These are phyloP conservation scores for Cucumis melo DNA, from an alignment of 306 rosid species.

Conservation along the genomic window DNA sequence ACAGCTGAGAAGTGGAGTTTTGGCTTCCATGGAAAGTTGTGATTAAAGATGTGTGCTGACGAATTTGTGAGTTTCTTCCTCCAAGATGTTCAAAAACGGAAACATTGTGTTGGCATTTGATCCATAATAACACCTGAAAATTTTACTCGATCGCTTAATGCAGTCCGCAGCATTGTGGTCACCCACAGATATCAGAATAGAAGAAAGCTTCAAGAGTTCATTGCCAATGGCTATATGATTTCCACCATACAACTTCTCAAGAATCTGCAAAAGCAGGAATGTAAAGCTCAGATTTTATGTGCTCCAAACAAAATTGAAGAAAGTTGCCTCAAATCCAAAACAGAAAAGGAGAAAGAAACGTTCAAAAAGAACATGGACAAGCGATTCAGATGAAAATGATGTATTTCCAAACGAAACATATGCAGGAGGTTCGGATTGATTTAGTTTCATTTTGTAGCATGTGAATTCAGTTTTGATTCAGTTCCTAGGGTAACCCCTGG, in stretches of 20 bases:
- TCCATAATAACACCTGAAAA: conserved; percentile 60
- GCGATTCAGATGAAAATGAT: neutral
- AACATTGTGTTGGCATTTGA: conserved; percentile 40
- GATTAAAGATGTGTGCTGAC: neutral
- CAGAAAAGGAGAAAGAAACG: neutral
- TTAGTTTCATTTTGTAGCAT: neutral
- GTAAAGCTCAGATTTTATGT: neutral
- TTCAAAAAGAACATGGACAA: neutral
- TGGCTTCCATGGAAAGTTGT: neutral
- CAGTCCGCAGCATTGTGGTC: conserved; percentile 28
- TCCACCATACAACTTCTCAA: conserved; percentile 56
- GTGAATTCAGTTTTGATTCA: neutral
- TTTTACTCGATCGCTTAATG: conserved; percentile 31
- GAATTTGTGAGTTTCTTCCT: conserved; percentile 16
- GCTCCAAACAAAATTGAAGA: neutral
- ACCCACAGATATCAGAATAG: conserved; percentile 52
- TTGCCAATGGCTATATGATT: conserved; percentile 73
- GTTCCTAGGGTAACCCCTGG: neutral
- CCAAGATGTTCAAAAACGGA: conserved; percentile 40
- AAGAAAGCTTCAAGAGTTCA: conserved; percentile 75
- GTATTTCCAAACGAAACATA: neutral
- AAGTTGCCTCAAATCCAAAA: neutral
- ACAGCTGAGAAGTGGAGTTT: neutral
- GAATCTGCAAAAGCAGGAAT: conserved; percentile 33
- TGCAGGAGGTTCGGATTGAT: neutral